Evolutionary conservation across 257 asterid genomes (phyloP).

Genomic region (Echites panduratus): DNA sequence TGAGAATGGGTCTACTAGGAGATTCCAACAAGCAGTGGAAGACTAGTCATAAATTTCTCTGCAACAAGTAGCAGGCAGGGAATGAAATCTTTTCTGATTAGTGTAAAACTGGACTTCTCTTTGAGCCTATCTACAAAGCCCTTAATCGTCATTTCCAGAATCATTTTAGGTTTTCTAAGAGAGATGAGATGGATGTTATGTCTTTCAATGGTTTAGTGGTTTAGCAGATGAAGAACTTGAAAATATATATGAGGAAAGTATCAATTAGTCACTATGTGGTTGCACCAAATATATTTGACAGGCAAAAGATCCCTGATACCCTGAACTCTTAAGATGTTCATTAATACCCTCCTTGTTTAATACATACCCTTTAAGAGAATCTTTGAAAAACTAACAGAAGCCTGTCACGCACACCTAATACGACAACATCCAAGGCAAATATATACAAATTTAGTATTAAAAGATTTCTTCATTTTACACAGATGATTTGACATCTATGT

Average conservation of each 20-base stretch:
- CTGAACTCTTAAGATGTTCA: no score
- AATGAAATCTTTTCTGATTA: not conserved
- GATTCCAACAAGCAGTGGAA: not conserved
- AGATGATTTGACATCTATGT: not conserved
- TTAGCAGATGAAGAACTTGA: not conserved
- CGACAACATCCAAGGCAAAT: no score
- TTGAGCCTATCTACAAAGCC: not conserved
- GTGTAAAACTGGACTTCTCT: not conserved
- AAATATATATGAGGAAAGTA: not conserved
- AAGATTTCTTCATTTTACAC: not conserved
- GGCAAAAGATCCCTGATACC: no score
- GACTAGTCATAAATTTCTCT: not conserved
- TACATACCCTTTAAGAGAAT: no score
- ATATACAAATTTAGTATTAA: no score
- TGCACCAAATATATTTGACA: not conserved
- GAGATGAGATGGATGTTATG: not conserved
- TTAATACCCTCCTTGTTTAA: no score
- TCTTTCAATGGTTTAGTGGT: not conserved
- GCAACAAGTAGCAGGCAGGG: not conserved
- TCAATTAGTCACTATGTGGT: not conserved
- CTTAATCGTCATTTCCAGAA: not conserved
- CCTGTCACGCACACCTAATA: no score
- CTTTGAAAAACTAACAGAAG: no score
- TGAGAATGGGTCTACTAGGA: not conserved
- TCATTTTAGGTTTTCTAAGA: not conserved